Conservation (phyloP, 768 basidiomycete genomes). For the Lyophyllum atratum region DNA sequence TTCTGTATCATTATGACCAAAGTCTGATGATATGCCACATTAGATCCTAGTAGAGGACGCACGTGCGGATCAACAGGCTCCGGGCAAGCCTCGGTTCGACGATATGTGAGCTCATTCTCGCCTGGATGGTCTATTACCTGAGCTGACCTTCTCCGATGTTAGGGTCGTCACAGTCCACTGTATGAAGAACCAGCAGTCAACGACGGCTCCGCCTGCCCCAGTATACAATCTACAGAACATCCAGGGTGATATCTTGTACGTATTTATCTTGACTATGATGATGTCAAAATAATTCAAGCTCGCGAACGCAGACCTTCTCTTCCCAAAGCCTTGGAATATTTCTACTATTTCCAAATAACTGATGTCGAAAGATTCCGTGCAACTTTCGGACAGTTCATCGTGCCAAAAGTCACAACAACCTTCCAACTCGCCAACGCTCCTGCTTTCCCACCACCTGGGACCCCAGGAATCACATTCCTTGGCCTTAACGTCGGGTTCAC, state of each 20-base stretch:
- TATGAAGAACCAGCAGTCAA: slow-evolving; percentile 1
- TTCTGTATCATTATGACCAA: neutral
- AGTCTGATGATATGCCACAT: neutral
- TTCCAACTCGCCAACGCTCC: slow-evolving; percentile 6
- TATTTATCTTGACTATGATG: too few relatives aligned
- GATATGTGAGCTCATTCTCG: slow-evolving; percentile 14
- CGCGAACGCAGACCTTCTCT: slow-evolving; percentile 8
- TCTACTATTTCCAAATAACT: slow-evolving; percentile 19
- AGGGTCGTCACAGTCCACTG: slow-evolving; percentile 10
- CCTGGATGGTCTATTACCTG: neutral
- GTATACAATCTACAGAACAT: slow-evolving; percentile 14
- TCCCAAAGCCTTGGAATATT: slow-evolving; percentile 19
- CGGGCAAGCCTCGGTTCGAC: slow-evolving; percentile 9
- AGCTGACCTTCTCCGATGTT: neutral
- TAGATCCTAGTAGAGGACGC: slow-evolving; percentile 13
- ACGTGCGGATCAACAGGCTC: neutral
- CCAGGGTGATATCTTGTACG: slow-evolving; percentile 20
- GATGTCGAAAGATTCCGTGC: slow-evolving; percentile 7
- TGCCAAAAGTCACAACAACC: slow-evolving; percentile 16
- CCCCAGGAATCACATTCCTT: slow-evolving; percentile 3
- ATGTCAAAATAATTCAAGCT: neutral
- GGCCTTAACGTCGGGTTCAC: slow-evolving; percentile 12
- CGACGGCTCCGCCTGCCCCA: neutral
- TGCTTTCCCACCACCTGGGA: neutral
- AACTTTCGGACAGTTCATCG: slow-evolving; percentile 11